Percentiles rank a stretch among this genome's conserved stretches.
Evolutionary conservation across 169 alveolate genomes (phyloP).

Genomic region (Perkinsus olseni): DNA sequence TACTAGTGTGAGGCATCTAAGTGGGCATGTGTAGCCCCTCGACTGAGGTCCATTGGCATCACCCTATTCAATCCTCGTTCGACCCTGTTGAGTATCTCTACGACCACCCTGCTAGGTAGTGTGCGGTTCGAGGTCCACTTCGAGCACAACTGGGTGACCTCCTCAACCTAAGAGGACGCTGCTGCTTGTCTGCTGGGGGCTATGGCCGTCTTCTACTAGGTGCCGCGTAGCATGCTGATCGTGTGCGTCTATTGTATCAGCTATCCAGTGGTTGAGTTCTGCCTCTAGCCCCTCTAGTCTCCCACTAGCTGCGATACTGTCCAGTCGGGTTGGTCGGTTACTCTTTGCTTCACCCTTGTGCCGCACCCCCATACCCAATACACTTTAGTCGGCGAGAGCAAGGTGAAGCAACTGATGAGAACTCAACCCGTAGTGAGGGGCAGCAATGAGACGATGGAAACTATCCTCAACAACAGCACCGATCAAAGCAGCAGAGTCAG

Average conservation of each 20-base stretch:
- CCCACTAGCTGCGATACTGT: background rate
- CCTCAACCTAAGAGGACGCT: background rate
- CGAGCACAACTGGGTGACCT: background rate
- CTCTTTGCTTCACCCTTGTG: background rate
- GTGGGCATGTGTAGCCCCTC: no score
- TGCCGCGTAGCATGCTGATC: background rate
- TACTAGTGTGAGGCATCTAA: background rate
- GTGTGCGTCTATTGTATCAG: background rate
- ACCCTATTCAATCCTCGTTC: background rate
- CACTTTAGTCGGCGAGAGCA: no score
- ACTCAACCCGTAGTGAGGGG: no score
- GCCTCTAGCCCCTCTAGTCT: background rate
- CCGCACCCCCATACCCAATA: background rate
- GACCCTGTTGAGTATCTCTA: background rate
- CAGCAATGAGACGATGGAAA: background rate
- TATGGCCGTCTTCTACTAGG: background rate
- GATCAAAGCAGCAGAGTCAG: no score
- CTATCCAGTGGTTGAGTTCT: background rate
- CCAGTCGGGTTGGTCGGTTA: background rate
- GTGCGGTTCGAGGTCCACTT: background rate
- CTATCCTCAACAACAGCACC: no score
- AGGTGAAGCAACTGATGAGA: no score
- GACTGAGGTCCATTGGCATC: no score
- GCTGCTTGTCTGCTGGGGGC: background rate
- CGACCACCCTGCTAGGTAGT: background rate